Conservation (phyloP, 495 filamentous ascomycete genomes). For the Margaritispora aquatica region DNA sequence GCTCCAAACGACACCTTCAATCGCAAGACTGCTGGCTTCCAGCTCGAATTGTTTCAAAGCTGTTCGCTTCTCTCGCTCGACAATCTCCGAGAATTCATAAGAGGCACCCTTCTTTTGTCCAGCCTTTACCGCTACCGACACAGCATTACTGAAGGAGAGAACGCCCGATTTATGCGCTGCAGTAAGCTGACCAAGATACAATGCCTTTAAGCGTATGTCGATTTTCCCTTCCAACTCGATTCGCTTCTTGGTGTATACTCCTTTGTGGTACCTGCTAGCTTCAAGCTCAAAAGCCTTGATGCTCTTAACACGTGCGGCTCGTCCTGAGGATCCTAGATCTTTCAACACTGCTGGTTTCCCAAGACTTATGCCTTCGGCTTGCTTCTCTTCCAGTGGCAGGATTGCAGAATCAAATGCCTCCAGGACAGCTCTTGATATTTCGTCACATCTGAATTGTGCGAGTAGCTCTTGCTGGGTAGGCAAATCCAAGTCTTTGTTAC, state of each 20-base stretch:
- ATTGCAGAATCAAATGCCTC: constrained; percentile 79
- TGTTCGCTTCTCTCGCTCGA: constrained; percentile 70
- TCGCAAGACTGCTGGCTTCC: constrained; percentile 64
- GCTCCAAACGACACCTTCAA: constrained; percentile 77
- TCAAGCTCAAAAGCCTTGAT: constrained; percentile 81
- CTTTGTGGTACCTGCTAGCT: constrained; percentile 92
- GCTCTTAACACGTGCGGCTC: constrained; percentile 60
- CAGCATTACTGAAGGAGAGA: constrained; percentile 78
- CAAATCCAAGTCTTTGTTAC: constrained; percentile 95
- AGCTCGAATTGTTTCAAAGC: constrained; percentile 70
- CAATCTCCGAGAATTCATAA: constrained; percentile 95
- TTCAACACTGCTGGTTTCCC: constrained; percentile 68
- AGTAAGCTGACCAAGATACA: constrained; percentile 81
- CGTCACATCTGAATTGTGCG: constrained; percentile 95
- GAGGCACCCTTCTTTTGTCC: constrained; percentile 83
- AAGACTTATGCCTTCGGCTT: constrained; percentile 60
- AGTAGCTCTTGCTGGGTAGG: constrained; percentile 96
- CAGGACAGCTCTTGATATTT: constrained; percentile 83
- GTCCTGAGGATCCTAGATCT: constrained; percentile 72
- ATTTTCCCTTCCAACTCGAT: constrained; percentile 80
- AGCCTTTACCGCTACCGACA: constrained; percentile 66
- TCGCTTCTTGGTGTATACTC: constrained; percentile 79
- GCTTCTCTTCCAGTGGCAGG: constrained; percentile 76
- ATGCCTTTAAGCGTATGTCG: constrained; percentile 74
- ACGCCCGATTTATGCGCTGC: constrained; percentile 89